phyloP scores from a whole-genome alignment of 2,329 filamentous ascomycete genomes.

The Stylonectria norvegica region DNA sequence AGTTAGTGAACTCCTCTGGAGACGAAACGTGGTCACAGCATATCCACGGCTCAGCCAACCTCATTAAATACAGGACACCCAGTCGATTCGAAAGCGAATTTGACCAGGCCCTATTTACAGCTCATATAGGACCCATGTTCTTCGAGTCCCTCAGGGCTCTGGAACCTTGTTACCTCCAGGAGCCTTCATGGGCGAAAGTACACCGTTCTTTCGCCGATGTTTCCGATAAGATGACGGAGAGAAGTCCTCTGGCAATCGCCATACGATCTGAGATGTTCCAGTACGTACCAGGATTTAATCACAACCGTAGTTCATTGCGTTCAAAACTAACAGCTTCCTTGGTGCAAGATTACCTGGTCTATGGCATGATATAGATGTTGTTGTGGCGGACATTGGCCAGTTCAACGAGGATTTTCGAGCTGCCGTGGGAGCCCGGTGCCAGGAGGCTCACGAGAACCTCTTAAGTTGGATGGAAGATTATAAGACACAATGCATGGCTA shows the following conservation, averaged over 20 bases:
- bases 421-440: neutral
- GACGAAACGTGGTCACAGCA: neutral
- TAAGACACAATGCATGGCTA: neutral
- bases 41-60: neutral
- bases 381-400: neutral
- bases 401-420: neutral
- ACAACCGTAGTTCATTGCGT: neutral
- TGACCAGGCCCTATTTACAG: neutral
- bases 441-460: neutral
- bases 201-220: neutral
- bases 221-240: neutral
- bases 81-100: neutral
- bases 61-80: neutral
- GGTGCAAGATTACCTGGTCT: neutral
- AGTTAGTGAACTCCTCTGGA: neutral
- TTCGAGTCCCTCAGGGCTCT: neutral
- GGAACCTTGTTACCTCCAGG: neutral
- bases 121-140: neutral
- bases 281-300: neutral
- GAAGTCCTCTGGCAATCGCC: neutral
- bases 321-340: neutral
- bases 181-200: neutral
- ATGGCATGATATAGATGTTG: neutral
- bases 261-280: neutral
- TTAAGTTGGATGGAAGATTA: neutral